Base-by-base conservation (phyloP, 1,284 basidiomycete genomes). In the Malassezia yamatoensis region DNA sequence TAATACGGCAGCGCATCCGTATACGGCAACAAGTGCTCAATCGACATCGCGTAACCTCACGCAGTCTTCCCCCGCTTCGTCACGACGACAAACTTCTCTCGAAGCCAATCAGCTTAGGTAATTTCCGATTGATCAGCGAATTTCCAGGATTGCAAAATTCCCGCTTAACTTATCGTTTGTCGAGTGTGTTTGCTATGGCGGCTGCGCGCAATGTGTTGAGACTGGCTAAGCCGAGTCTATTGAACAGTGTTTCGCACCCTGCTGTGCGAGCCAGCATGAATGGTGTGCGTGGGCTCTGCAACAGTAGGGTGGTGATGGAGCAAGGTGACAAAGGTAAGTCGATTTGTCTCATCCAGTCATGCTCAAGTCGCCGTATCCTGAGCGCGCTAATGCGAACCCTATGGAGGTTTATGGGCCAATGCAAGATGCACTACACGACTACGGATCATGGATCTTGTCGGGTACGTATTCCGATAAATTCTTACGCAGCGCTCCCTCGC, bases 1-100 rank as follows among this genome's bases (percentile, higher is more conserved):
- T 88, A 90, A 78, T 96, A 96, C 12, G 91, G 89, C 55, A 94
- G 80, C 20, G 89, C 87, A 76, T 94, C 90, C 3, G 62, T 58
- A 18, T 57, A 32, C 18, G 59, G 55, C 20, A 64, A 53, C 24
- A 40, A 40, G 38, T 0, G 2, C 18, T 21, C 20, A 10, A 18
- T 38, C 15, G 47, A 38, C 35, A 24, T n/a, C 18, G 33, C 20
- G 12, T 29, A 29, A 4, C 24, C 24, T 29, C 24, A 29, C 24
- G 24, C 24, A 29, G 24, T 4, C 24, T 29, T 29, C 24, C 24
- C 24, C 24, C 24, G 24, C 24, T 29, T 29, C 24, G 24, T 29
- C 24, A 29, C 24, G 7, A 29, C 24, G 24, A 29, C 24, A 29
- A 29, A 29, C 24, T 29, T 29, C 24, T 29, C 24, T 29, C 24